Conservation (phyloP, 1,284 basidiomycete genomes). For the Ustilago bromivora region DNA sequence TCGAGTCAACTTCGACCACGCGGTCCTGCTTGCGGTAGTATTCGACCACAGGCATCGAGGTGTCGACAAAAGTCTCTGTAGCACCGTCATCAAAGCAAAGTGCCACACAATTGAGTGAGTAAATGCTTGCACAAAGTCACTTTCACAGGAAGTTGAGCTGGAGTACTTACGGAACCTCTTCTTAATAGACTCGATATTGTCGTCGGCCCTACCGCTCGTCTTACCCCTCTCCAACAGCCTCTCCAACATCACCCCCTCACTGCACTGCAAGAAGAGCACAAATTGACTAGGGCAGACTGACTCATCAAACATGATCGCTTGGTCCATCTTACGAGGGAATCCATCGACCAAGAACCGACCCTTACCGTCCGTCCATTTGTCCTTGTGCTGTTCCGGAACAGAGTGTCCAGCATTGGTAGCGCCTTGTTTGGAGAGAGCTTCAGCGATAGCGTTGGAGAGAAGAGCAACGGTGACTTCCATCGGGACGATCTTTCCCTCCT, state of each 20-base stretch:
- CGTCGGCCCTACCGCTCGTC: constrained; percentile 94
- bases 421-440: constrained; percentile 72
- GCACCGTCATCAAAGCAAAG: background rate
- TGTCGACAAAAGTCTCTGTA: constrained; percentile 86
- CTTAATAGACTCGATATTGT: constrained; percentile 93
- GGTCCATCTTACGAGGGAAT: constrained; percentile 98
- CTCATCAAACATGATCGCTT: constrained; percentile 91
- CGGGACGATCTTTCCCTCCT: constrained; percentile 93
- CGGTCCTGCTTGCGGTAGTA: constrained; percentile 80
- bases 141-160: background rate
- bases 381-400: constrained; percentile 57
- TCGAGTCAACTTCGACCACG: constrained; percentile 79
- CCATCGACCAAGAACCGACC: constrained; percentile 96
- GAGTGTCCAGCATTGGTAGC: constrained; percentile 29
- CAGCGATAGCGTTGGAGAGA: constrained; percentile 90
- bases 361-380: constrained; percentile 78
- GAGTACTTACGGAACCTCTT: constrained; percentile 86
- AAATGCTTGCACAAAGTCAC: background rate
- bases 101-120: background rate
- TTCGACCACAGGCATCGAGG: constrained; percentile 96
- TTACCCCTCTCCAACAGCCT: constrained; percentile 89
- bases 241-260: constrained; percentile 86
- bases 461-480: constrained; percentile 97
- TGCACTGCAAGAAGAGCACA: constrained; percentile 90
- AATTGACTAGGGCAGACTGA: constrained; percentile 80